Conservation (phyloP, 2,329 filamentous ascomycete genomes). For the Botrytis galanthina region DNA sequence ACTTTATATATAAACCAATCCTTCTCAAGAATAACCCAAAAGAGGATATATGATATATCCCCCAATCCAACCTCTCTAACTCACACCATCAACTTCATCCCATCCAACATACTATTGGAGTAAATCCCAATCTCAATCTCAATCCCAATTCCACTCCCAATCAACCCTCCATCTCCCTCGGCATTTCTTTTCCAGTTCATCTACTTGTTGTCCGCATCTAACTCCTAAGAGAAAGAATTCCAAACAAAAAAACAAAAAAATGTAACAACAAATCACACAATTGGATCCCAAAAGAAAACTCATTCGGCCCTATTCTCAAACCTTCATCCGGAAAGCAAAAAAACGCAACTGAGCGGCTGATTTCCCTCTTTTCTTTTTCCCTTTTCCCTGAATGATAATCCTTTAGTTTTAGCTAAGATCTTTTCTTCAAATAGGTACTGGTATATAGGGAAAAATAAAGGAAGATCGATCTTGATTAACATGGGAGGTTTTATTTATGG, state of each 20-base stretch:
- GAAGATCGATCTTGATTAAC: not conserved
- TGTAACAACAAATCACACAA: constrained; percentile 11
- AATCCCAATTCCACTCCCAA: not conserved
- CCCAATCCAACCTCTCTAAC: not conserved
- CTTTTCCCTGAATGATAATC: not conserved
- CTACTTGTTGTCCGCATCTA: not conserved
- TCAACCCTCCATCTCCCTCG: not conserved
- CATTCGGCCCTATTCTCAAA: constrained; percentile 17
- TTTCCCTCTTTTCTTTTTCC: not conserved
- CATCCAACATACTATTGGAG: constrained; percentile 7
- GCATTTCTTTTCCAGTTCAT: not conserved
- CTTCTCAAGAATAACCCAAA: not conserved
- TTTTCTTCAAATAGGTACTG: not conserved
- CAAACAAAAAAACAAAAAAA: not conserved
- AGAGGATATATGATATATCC: not conserved
- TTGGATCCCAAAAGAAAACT: constrained; percentile 1
- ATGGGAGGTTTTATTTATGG: not conserved
- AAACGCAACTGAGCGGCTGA: constrained; percentile 12
- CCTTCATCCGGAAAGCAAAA: constrained; percentile 5
- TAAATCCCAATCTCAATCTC: not conserved
- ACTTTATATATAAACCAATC: not conserved
- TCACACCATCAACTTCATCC: not conserved
- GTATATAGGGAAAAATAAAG: not conserved
- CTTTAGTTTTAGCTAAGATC: not conserved
- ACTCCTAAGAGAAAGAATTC: not conserved